Conservation (phyloP, 495 filamentous ascomycete genomes). For the Penicillium samsonianum region DNA sequence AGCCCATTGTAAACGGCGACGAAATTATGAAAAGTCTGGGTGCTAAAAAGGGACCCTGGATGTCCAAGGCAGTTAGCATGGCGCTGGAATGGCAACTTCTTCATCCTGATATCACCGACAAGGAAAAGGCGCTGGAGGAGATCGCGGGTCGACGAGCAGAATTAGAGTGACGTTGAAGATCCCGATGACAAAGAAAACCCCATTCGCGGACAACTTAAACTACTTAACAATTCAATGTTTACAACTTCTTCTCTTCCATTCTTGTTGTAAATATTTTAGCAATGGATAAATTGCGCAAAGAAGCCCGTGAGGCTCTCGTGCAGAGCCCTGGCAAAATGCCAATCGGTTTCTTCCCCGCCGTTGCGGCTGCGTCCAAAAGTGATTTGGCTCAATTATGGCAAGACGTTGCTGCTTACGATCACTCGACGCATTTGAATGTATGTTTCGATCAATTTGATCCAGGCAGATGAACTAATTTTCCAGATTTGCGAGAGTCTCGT, state of each 20-base stretch:
- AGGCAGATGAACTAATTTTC: conserved; percentile 2
- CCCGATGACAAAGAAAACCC: conserved; percentile 16
- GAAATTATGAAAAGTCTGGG: conserved; percentile 62
- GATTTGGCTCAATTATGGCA: conserved; percentile 34
- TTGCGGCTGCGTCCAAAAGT: conserved; percentile 6
- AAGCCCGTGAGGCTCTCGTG: conserved; percentile 32
- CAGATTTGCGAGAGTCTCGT: conserved; percentile 39
- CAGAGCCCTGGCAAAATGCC: conserved; percentile 17
- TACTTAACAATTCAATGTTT: neutral
- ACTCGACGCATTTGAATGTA: conserved; percentile 28
- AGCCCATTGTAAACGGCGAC: conserved; percentile 65
- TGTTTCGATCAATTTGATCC: neutral
- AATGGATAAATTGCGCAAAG: conserved; percentile 41
- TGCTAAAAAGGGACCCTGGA: conserved; percentile 72
- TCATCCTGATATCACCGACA: conserved; percentile 64
- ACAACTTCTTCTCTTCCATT: neutral
- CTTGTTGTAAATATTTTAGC: neutral
- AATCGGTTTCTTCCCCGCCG: neutral
- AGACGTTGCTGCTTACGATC: conserved; percentile 30
- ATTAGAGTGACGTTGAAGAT: conserved; percentile 46
- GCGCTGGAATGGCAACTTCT: conserved; percentile 83
- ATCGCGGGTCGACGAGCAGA: conserved; percentile 56
- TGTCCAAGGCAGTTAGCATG: conserved; percentile 67
- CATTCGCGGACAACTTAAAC: neutral
- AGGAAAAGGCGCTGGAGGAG: conserved; percentile 64